Conservation (phyloP, 2,329 filamentous ascomycete species). For the Talaromyces sp. region DNA sequence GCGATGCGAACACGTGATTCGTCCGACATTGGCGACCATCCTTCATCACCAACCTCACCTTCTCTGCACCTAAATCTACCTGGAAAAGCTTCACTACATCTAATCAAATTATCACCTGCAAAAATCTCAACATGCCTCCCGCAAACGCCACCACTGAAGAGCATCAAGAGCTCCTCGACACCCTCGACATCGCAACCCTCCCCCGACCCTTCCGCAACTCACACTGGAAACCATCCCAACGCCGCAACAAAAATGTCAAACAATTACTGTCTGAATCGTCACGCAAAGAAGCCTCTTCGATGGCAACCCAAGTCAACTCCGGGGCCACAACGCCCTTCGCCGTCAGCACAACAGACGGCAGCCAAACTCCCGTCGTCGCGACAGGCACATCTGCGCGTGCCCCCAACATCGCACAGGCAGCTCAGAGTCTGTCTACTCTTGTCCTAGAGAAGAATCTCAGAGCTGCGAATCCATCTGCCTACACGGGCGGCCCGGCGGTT, state of each 20-base stretch:
- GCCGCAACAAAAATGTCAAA: slow-evolving; percentile 98
- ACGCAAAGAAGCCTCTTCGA: slow-evolving; percentile 81
- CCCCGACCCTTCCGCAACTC: slow-evolving; percentile 88
- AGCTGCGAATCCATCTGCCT: slow-evolving; percentile 32
- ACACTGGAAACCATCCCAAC: slow-evolving; percentile 85
- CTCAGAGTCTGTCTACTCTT: slow-evolving; percentile 78
- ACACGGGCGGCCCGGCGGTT: slow-evolving; percentile 58
- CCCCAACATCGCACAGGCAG: slow-evolving; percentile 81
- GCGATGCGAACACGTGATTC: slow-evolving; percentile 17
- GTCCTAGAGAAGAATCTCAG: slow-evolving; percentile 76
- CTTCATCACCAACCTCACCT: background rate
- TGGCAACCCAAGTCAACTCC: slow-evolving; percentile 79
- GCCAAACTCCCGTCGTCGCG: slow-evolving; percentile 45
- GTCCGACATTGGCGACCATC: background rate
- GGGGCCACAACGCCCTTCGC: slow-evolving; percentile 67
- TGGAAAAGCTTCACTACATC: background rate
- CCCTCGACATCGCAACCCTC: slow-evolving; percentile 83
- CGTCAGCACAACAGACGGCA: slow-evolving; percentile 39
- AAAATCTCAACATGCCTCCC: slow-evolving; percentile 47
- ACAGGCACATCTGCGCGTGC: slow-evolving; percentile 45
- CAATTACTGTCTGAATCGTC: slow-evolving; percentile 87
- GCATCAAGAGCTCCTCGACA: slow-evolving; percentile 81
- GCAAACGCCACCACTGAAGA: slow-evolving; percentile 71
- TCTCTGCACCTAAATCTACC: background rate
- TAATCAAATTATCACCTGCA: background rate